Conservation (phyloP, 2,329 filamentous ascomycete genomes). For the Biscogniauxia sp. region DNA sequence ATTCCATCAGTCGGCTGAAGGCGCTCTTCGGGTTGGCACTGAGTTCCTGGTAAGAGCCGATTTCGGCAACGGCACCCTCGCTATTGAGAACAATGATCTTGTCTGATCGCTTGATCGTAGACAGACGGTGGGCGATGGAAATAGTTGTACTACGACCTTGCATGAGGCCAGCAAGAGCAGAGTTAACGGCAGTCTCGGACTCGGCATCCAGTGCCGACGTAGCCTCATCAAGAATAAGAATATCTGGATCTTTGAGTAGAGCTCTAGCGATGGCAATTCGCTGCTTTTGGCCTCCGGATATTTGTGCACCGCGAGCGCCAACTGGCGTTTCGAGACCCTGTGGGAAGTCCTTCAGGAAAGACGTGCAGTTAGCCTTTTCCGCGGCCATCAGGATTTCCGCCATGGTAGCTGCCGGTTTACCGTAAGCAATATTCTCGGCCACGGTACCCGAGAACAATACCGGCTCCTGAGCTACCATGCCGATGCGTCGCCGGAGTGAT, state of each 20-base stretch:
- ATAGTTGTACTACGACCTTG: constrained; percentile 92
- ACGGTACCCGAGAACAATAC: constrained; percentile 86
- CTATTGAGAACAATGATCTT: constrained; percentile 87
- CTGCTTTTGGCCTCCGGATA: constrained; percentile 96
- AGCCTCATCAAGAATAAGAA: constrained; percentile 93
- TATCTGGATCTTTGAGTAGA: constrained; percentile 92
- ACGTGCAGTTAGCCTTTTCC: constrained; percentile 84
- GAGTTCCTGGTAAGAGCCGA: constrained; percentile 78
- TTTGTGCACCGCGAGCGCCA: constrained; percentile 85
- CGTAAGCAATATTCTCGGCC: constrained; percentile 89
- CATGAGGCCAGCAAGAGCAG: constrained; percentile 77
- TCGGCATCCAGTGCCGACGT: constrained; percentile 95
- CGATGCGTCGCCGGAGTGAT: constrained; percentile 86
- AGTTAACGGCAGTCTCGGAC: constrained; percentile 93
- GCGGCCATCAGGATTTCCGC: constrained; percentile 84
- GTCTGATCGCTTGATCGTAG: constrained; percentile 94
- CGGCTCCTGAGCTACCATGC: constrained; percentile 92
- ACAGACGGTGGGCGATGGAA: constrained; percentile 92
- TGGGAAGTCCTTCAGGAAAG: constrained; percentile 92
- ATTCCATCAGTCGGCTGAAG: constrained; percentile 96
- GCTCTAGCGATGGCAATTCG: constrained; percentile 95
- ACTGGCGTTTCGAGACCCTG: constrained; percentile 94
- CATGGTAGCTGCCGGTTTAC: constrained; percentile 73
- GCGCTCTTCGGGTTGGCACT: constrained; percentile 72
- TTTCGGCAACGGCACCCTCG: constrained; percentile 87